Conservation (phyloP, 805 yeast species). For the Candida ulmi region DNA sequence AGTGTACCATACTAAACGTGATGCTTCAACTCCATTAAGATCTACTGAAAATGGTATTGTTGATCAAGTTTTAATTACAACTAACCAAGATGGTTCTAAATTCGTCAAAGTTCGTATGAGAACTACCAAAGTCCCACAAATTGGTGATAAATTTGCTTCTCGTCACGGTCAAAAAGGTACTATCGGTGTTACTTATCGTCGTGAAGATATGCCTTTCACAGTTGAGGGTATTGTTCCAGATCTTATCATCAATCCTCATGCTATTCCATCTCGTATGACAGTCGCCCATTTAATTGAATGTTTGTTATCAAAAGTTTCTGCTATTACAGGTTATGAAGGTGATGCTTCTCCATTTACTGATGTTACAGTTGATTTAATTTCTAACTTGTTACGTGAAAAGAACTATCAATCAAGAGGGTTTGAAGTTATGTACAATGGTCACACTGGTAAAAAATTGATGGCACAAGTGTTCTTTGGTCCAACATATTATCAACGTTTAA, state of each 20-base stretch:
- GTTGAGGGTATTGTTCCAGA: constrained; percentile 97
- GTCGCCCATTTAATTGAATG: constrained; percentile 99
- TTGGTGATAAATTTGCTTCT: constrained; percentile 98
- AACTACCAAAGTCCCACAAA: constrained; percentile 97
- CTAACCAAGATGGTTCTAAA: constrained; percentile 96
- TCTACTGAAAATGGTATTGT: constrained; percentile 97
- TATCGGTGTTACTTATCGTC: constrained; percentile 96
- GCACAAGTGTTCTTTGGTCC: constrained; percentile 99
- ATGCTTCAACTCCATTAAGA: constrained; percentile 96
- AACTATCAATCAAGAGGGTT: constrained; percentile 98
- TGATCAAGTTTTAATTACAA: constrained; percentile 93
- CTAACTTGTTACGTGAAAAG: constrained; percentile 85
- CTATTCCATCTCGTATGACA: constrained; percentile 99
- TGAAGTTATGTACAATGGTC: constrained; percentile 98
- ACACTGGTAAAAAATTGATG: constrained; percentile 96
- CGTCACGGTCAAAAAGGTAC: constrained; percentile 99
- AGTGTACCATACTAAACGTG: constrained; percentile 96
- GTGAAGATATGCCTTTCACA: constrained; percentile 98
- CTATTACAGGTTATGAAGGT: constrained; percentile 95
- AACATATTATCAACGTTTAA: constrained; percentile 94
- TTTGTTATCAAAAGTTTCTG: constrained; percentile 89
- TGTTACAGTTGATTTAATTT: constrained; percentile 95
- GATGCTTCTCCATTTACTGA: constrained; percentile 99
- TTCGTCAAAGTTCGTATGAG: constrained; percentile 98
- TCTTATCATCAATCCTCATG: constrained; percentile 96